phyloP scores from a whole-genome alignment of 1,284 basidiomycete species.

The Microbotryum saponariae region DNA sequence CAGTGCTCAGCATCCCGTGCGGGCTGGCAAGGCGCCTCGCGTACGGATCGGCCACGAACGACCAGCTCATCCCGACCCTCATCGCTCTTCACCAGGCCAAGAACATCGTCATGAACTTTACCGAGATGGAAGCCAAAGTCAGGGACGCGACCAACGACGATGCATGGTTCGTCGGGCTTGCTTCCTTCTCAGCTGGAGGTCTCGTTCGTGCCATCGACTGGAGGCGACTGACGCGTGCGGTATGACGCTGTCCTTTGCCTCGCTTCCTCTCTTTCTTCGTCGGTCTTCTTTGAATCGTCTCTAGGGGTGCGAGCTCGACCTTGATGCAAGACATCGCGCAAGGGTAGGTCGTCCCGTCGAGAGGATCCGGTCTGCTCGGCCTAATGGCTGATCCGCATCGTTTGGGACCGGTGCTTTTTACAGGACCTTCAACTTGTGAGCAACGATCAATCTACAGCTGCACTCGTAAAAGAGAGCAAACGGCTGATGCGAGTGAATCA shows the following conservation, averaged over 20 bases:
- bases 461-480: too few relatives aligned
- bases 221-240: neutral
- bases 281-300: neutral
- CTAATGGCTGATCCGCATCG: conserved; percentile 1
- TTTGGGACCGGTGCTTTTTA: neutral
- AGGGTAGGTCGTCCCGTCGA: conserved; percentile 54
- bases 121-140: conserved; percentile 96
- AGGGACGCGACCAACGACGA: conserved; percentile 97
- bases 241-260: neutral
- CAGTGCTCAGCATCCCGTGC: neutral
- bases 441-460: neutral
- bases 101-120: conserved; percentile 73
- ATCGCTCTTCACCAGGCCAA: conserved; percentile 49
- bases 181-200: neutral
- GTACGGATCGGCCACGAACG: neutral
- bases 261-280: neutral
- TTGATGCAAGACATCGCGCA: conserved; percentile 98
- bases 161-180: conserved; percentile 61
- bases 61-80: neutral
- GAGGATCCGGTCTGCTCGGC: neutral
- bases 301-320: conserved; percentile 93
- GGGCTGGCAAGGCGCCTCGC: too few relatives aligned
- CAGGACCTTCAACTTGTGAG: conserved; percentile 88
- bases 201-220: neutral
- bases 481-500: neutral